Percentiles rank a stretch among this genome's conserved stretches.
Conservation (phyloP, 2,329 filamentous ascomycete genomes). For the Exophiala alcalophila region DNA sequence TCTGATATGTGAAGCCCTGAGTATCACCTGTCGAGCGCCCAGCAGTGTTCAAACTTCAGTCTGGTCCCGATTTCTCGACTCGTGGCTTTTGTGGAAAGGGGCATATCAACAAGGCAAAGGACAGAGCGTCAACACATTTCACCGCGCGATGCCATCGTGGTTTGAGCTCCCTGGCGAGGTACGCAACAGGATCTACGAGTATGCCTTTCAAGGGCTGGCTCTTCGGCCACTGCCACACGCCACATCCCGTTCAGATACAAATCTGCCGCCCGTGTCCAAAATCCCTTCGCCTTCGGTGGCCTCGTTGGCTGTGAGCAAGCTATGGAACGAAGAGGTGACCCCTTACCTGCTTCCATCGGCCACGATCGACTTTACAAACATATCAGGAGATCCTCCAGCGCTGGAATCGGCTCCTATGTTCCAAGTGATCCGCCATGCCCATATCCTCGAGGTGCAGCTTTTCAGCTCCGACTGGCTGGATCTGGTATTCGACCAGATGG, state of each 20-base stretch:
- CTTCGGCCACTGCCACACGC: conserved; percentile 1
- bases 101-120: no score
- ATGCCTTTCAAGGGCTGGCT: conserved; percentile 4
- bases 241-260: no score
- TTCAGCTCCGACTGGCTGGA: conserved; percentile 12
- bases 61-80: no score
- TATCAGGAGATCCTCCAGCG: conserved; percentile 3
- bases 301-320: conserved; percentile 8
- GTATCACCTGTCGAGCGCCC: no score
- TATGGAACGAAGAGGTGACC: conserved; percentile 5
- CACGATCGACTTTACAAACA: conserved; percentile 8
- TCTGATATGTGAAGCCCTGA: no score
- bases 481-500: conserved; percentile 7
- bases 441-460: conserved; percentile 7
- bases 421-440: conserved; percentile 5
- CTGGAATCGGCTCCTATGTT: not conserved
- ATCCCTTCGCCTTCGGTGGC: conserved; percentile 1
- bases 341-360: conserved; percentile 5
- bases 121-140: no score
- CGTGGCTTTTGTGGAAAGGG: no score
- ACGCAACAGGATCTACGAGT: conserved; percentile 8
- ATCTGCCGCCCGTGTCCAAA: no score
- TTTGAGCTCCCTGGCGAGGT: conserved; percentile 10
- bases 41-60: no score
- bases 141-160: conserved; percentile 9